phyloP scores from a whole-genome alignment of 2,329 filamentous ascomycete genomes.

The Madurella mycetomatis region DNA sequence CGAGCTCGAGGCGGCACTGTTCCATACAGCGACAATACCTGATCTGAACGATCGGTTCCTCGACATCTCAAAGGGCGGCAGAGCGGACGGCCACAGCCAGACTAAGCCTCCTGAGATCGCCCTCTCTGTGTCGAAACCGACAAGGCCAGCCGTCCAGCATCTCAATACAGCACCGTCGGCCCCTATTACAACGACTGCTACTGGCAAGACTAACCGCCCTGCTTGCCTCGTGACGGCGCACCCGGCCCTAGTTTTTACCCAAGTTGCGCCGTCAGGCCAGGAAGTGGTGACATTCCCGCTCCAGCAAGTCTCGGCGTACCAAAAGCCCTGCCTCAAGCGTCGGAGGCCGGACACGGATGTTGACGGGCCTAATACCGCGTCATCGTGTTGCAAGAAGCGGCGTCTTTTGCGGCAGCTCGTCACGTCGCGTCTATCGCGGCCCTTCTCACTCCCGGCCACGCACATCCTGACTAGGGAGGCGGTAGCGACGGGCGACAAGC shows the following conservation, averaged over 20 bases:
- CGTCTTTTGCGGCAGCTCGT: conserved; percentile 59
- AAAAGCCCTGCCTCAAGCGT: conserved; percentile 40
- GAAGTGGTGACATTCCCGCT: conserved; percentile 15
- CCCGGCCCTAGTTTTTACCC: conserved; percentile 2
- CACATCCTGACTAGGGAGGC: conserved; percentile 63
- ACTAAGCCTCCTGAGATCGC: conserved; percentile 1
- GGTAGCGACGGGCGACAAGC: conserved; percentile 40
- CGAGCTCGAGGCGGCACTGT: conserved; percentile 21
- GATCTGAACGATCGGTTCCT: conserved; percentile 14
- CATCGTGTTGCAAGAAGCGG: conserved; percentile 60
- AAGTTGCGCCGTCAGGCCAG: background rate
- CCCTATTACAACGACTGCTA: background rate
- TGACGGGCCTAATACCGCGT: conserved; percentile 50
- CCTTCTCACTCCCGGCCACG: conserved; percentile 64
- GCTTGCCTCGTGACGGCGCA: background rate
- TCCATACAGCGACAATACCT: conserved; percentile 20
- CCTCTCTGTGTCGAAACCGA: conserved; percentile 2
- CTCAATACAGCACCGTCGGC: background rate
- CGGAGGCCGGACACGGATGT: conserved; percentile 52
- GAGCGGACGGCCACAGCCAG: background rate
- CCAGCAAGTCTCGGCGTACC: background rate
- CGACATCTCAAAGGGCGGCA: conserved; percentile 14
- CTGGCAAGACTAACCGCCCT: background rate
- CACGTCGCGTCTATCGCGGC: conserved; percentile 65
- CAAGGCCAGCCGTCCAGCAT: background rate